A percentile compares a stretch with the other conserved stretches of the same genome.
These are phyloP conservation scores for Aaosphaeria arxii DNA, from an alignment of 2,329 filamentous ascomycete species.

Conservation along the genomic window DNA sequence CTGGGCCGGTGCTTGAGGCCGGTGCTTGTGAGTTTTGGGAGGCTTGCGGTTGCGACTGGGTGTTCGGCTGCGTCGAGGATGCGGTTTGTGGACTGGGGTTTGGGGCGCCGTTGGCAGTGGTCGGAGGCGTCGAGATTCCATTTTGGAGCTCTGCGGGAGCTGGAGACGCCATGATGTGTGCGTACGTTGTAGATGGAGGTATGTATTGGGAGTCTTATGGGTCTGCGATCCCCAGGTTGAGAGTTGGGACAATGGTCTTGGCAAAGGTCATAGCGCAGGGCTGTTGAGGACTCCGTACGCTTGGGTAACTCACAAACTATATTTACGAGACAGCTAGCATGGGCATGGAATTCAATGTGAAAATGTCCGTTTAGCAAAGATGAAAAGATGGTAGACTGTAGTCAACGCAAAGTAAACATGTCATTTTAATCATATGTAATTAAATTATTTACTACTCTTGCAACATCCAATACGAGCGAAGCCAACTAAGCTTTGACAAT, in stretches of 20 bases:
- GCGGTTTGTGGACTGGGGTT: conserved; percentile 30
- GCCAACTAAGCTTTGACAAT: conserved; percentile 4
- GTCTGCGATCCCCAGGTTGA: conserved; percentile 3
- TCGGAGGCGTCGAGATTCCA: conserved; percentile 38
- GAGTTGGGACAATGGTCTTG: not conserved
- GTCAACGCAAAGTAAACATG: no score
- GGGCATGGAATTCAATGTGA: no score
- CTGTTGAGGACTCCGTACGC: not conserved
- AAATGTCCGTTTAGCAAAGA: no score
- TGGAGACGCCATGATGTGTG: conserved; percentile 36
- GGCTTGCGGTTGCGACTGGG: conserved; percentile 19
- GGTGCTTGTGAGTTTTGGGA: conserved; percentile 9
- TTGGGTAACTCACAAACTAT: no score
- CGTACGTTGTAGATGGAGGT: conserved; percentile 4
- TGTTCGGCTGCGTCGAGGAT: conserved; percentile 17
- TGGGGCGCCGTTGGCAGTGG: conserved; percentile 24
- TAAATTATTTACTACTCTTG: no score
- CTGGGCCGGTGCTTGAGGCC: conserved; percentile 12
- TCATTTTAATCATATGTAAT: no score
- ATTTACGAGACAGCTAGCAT: no score
- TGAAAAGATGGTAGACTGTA: no score
- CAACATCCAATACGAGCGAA: no score
- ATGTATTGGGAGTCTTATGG: not conserved
- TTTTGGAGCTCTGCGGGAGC: conserved; percentile 31
- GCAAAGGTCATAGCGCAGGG: not conserved